Conservation (phyloP, 352 stramenopile species). For the Globisporangium ultimum region DNA sequence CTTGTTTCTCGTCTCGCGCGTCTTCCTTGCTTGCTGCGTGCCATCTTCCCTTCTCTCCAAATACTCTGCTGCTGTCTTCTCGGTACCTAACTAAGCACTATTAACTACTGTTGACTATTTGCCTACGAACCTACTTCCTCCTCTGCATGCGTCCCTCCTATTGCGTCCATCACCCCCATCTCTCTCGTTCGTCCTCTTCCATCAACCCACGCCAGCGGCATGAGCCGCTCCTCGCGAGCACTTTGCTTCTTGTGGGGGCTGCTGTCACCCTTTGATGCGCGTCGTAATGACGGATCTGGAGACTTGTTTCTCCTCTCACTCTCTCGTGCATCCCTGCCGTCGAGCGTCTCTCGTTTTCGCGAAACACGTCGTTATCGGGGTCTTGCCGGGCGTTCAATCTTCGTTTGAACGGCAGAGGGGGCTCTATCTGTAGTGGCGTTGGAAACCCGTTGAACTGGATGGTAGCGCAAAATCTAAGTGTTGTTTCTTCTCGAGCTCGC, state of each 20-base stretch:
- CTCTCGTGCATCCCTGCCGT: too few relatives aligned
- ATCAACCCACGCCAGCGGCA: neutral
- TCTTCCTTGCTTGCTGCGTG: neutral
- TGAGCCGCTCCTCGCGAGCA: neutral
- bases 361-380: neutral
- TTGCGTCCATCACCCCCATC: neutral
- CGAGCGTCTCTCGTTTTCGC: too few relatives aligned
- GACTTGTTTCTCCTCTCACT: too few relatives aligned
- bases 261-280: too few relatives aligned
- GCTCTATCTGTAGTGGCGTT: slow-evolving; percentile 38
- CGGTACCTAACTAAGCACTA: slow-evolving; percentile 14
- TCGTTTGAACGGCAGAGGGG: slow-evolving; percentile 1
- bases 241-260: too few relatives aligned
- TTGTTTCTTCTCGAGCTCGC: slow-evolving; percentile 19
- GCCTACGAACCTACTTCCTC: slow-evolving; percentile 12
- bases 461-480: slow-evolving; percentile 18
- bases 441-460: slow-evolving; percentile 14
- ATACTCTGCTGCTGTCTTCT: slow-evolving; percentile 10
- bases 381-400: neutral
- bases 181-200: neutral
- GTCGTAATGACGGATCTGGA: too few relatives aligned
- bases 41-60: slow-evolving; percentile 2
- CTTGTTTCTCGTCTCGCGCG: neutral
- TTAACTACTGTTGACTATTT: slow-evolving; percentile 15
- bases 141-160: slow-evolving; percentile 1